Evolutionary conservation across 441 rosid species (phyloP).

Genomic region (Brassica balearica): DNA sequence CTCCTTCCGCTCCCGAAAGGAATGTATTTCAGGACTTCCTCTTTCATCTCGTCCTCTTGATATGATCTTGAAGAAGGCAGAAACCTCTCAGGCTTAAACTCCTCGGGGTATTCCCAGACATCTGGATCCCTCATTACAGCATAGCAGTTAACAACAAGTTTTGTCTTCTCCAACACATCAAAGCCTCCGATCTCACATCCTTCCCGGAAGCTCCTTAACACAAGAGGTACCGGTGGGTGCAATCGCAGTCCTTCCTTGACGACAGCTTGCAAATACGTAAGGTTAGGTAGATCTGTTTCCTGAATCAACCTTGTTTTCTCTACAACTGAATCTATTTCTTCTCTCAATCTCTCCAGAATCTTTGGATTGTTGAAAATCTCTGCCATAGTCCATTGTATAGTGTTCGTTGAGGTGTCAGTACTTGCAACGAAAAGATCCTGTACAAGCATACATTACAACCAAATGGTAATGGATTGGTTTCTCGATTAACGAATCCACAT

Average conservation of each 20-base stretch:
- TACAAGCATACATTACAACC: not conserved
- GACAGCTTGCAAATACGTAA: conserved; percentile 5
- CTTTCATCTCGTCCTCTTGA: not conserved
- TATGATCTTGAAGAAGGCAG: not conserved
- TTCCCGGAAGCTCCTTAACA: not conserved
- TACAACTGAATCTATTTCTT: not conserved
- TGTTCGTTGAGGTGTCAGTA: not conserved
- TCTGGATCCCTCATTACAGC: conserved; percentile 6
- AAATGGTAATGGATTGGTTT: not conserved
- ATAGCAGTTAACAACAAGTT: conserved; percentile 1
- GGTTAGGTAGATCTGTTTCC: not conserved
- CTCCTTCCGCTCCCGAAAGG: not conserved
- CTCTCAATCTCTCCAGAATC: conserved; percentile 3
- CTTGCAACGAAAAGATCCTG: conserved; percentile 1
- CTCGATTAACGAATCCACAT: not conserved
- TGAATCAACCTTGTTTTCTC: conserved; percentile 9
- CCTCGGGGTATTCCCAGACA: not conserved
- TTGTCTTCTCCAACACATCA: not conserved
- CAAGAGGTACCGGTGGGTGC: conserved; percentile 9
- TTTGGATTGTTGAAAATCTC: not conserved
- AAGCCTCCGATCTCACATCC: conserved; percentile 3
- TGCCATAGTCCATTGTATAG: conserved; percentile 5
- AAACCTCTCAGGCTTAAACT: not conserved
- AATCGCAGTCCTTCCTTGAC: conserved; percentile 4
- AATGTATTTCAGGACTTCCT: not conserved